Evolutionary conservation across 2,329 filamentous ascomycete genomes (phyloP).

Genomic region (Helicocarpus griseus): DNA sequence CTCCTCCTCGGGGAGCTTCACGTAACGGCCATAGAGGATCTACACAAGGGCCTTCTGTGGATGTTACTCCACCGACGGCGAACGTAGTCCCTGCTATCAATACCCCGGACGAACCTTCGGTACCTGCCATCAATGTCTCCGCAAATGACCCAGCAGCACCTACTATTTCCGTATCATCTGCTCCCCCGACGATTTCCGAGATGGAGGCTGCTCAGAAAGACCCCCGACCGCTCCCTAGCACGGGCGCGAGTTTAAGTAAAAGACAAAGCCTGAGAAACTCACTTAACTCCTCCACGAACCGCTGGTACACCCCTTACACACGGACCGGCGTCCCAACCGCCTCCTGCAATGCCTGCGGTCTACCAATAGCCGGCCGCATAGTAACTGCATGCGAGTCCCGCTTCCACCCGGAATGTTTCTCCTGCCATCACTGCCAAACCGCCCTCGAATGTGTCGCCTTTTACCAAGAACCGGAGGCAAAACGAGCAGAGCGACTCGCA

Average conservation of each 20-base stretch:
- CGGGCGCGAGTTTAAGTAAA: constrained; percentile 11
- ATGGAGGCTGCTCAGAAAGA: constrained; percentile 16
- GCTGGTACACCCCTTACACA: constrained; percentile 31
- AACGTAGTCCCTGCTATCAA: constrained; percentile 40
- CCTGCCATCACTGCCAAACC: constrained; percentile 78
- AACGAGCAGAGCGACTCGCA: constrained; percentile 60
- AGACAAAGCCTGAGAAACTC: background rate
- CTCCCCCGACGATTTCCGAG: constrained; percentile 19
- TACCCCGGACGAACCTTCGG: constrained; percentile 33
- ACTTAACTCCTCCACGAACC: constrained; percentile 12
- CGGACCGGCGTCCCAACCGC: constrained; percentile 52
- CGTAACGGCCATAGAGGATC: constrained; percentile 6
- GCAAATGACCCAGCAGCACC: constrained; percentile 11
- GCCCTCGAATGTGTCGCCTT: constrained; percentile 91
- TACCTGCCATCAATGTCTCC: constrained; percentile 11
- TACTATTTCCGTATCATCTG: constrained; percentile 13
- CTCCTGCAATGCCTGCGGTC: constrained; percentile 71
- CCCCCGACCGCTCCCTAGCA: constrained; percentile 13
- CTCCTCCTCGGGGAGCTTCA: no score
- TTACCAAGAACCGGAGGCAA: constrained; percentile 74
- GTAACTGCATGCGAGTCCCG: constrained; percentile 71
- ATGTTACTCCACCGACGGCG: constrained; percentile 6
- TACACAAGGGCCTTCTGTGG: constrained; percentile 8
- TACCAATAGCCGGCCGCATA: constrained; percentile 82
- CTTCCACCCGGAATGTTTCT: constrained; percentile 91